phyloP scores from a whole-genome alignment of 805 yeast species.

The Pichia insulana region DNA sequence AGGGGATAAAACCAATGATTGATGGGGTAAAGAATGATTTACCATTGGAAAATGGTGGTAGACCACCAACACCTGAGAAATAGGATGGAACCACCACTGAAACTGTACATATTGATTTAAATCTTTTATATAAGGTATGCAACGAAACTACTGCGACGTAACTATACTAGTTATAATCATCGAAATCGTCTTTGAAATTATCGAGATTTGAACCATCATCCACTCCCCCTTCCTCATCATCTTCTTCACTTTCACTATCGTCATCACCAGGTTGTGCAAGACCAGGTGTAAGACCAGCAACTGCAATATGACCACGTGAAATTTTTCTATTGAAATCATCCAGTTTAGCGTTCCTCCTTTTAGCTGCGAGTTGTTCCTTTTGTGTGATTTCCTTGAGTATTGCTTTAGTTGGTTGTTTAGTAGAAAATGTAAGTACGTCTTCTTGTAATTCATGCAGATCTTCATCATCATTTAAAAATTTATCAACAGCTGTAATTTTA shows the following conservation, averaged over 20 bases:
- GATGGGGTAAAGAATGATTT: slow-evolving; percentile 88
- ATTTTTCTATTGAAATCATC: slow-evolving; percentile 32
- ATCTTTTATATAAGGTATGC: no score
- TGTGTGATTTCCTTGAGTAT: slow-evolving; percentile 12
- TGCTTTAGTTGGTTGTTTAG: slow-evolving; percentile 30
- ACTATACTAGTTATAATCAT: slow-evolving; percentile 18
- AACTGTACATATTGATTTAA: no score
- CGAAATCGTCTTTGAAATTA: slow-evolving; percentile 24
- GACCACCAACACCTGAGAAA: slow-evolving; percentile 16
- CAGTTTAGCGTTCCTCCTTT: slow-evolving; percentile 25
- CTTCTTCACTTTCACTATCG: slow-evolving; percentile 35
- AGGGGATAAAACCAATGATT: slow-evolving; percentile 72
- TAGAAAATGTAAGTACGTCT: slow-evolving; percentile 36
- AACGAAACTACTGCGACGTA: not conserved
- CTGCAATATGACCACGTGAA: slow-evolving; percentile 34
- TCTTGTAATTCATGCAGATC: slow-evolving; percentile 36
- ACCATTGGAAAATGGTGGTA: slow-evolving; percentile 71
- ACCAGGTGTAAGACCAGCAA: slow-evolving; percentile 75
- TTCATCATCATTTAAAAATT: slow-evolving; percentile 21
- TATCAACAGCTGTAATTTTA: slow-evolving; percentile 28
- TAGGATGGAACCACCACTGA: not conserved
- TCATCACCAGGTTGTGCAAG: slow-evolving; percentile 71
- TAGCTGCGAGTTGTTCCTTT: slow-evolving; percentile 16
- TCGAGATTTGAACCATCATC: slow-evolving; percentile 15
- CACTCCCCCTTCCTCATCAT: slow-evolving; percentile 26